Conservation (phyloP, 352 stramenopile species). For the Phytopythium chamaehyphon region DNA sequence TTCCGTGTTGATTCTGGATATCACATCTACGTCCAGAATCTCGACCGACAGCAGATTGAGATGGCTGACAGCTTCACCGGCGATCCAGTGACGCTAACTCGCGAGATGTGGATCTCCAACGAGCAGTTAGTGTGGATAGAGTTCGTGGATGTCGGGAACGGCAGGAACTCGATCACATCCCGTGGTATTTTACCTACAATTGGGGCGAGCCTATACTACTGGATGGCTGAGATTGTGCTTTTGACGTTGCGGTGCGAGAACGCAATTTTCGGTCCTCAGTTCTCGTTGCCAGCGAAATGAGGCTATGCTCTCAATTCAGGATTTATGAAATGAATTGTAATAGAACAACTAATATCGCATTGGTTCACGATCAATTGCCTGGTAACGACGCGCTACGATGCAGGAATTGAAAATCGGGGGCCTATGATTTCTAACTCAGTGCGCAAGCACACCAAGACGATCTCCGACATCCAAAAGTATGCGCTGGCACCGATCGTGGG, state of each 20-base stretch:
- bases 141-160: constrained; percentile 29
- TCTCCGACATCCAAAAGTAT: no score
- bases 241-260: constrained; percentile 33
- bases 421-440: no score
- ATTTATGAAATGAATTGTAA: no score
- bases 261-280: constrained; percentile 23
- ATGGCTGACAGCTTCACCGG: constrained; percentile 12
- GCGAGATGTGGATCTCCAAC: neutral
- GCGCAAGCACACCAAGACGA: no score
- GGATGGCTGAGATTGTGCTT: constrained; percentile 35
- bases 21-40: constrained; percentile 24
- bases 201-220: constrained; percentile 34
- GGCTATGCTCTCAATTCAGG: no score
- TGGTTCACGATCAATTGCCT: no score
- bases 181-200: constrained; percentile 25
- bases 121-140: constrained; percentile 23
- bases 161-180: constrained; percentile 24
- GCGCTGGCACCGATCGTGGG: no score
- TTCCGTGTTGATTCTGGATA: constrained; percentile 12
- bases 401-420: no score
- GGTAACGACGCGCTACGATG: no score
- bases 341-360: no score
- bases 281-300: neutral
- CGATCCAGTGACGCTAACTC: no score
- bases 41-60: constrained; percentile 25